phyloP scores from a whole-genome alignment of 2,329 filamentous ascomycete species.

The Cladosporium cucumerinum region DNA sequence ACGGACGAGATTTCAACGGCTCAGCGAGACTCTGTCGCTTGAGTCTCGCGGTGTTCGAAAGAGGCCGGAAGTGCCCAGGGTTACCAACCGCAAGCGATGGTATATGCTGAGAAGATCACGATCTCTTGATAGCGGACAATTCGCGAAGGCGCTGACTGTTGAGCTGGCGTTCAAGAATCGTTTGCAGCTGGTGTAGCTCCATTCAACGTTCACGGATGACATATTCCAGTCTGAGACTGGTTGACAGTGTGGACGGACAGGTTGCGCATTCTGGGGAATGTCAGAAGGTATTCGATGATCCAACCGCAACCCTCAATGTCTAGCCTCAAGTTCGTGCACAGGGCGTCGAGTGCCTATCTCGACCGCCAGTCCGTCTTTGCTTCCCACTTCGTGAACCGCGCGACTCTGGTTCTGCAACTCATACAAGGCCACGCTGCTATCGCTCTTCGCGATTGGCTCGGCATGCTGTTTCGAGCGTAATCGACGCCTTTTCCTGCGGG shows the following conservation, averaged over 20 bases:
- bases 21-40: too few species aligned
- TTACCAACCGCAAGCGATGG: too few species aligned
- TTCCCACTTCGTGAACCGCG: background rate
- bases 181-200: background rate
- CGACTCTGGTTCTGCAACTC: background rate
- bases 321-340: background rate
- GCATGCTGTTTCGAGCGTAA: too few species aligned
- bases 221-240: too few species aligned
- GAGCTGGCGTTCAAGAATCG: background rate
- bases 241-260: too few species aligned
- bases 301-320: background rate
- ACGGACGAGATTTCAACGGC: too few species aligned
- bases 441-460: background rate
- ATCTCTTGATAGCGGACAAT: background rate
- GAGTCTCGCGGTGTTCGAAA: too few species aligned
- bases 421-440: background rate
- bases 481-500: background rate
- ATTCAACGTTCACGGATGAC: too few species aligned
- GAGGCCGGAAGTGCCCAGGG: too few species aligned
- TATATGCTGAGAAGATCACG: background rate
- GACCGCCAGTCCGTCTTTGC: background rate
- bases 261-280: too few species aligned
- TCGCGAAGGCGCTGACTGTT: background rate
- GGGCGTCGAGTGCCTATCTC: background rate
- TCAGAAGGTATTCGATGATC: too few species aligned